Percentiles rank a stretch among this genome's conserved stretches.
Conservation (phyloP, 2,329 filamentous ascomycete species). For the Colletotrichum ledebouriae region DNA sequence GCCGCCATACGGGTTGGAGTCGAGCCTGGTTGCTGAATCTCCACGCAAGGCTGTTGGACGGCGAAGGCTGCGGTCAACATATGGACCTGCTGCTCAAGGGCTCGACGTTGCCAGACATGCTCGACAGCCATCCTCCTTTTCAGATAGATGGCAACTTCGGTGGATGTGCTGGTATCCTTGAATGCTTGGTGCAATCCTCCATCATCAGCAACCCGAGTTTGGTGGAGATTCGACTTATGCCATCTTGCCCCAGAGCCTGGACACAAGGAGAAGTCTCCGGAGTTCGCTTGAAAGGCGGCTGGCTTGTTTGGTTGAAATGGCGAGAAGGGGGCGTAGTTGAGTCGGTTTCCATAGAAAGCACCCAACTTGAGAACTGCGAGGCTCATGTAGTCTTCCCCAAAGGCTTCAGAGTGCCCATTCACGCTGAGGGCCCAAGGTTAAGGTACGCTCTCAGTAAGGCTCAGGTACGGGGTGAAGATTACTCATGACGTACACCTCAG, state of each 20-base stretch:
- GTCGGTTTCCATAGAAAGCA: slow-evolving; percentile 16
- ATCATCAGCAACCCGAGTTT: background rate
- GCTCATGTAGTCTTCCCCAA: slow-evolving; percentile 24
- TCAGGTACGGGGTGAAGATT: background rate
- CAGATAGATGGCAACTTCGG: slow-evolving; percentile 67
- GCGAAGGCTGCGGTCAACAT: slow-evolving; percentile 45
- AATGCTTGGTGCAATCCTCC: slow-evolving; percentile 37
- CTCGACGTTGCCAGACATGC: slow-evolving; percentile 40
- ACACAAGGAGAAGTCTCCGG: slow-evolving; percentile 9
- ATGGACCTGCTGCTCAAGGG: slow-evolving; percentile 37
- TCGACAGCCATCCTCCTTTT: slow-evolving; percentile 52
- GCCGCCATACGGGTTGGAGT: slow-evolving; percentile 64
- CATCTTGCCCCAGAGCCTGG: slow-evolving; percentile 34
- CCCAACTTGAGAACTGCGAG: background rate
- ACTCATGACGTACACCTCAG: too few relatives aligned
- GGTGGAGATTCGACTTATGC: slow-evolving; percentile 32
- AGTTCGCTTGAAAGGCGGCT: slow-evolving; percentile 32
- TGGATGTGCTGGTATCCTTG: slow-evolving; percentile 55
- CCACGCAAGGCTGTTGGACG: slow-evolving; percentile 58
- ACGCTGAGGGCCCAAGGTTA: slow-evolving; percentile 10
- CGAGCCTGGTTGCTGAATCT: slow-evolving; percentile 62
- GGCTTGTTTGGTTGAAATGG: slow-evolving; percentile 34
- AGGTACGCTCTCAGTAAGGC: background rate
- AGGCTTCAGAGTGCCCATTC: slow-evolving; percentile 4
- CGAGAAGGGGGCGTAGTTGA: slow-evolving; percentile 22